phyloP scores from a whole-genome alignment of 2,329 filamentous ascomycete species.

The Sclerotinia minor region DNA sequence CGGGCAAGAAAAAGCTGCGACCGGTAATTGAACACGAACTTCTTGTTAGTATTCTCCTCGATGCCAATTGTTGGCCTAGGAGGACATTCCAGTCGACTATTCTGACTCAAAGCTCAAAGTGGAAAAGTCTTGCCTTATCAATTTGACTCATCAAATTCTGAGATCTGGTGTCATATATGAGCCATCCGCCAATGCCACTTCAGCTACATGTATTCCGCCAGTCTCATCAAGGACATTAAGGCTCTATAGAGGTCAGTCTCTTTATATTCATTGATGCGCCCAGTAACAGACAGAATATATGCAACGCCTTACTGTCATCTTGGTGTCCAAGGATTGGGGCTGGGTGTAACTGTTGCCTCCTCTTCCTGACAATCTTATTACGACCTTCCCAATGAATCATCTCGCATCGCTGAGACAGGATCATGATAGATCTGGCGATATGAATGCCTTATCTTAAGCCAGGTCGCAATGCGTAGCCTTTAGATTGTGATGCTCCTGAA shows the following conservation, averaged over 20 bases:
- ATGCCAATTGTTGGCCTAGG: neutral
- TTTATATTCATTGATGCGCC: neutral
- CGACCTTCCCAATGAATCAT: neutral
- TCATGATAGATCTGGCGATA: neutral
- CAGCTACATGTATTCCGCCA: neutral
- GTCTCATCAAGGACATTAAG: neutral
- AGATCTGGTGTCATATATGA: neutral
- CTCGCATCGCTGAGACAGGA: neutral
- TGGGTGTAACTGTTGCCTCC: neutral
- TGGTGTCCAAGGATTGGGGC: neutral
- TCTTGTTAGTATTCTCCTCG: neutral
- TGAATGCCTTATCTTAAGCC: conserved; percentile 8
- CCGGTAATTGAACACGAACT: neutral
- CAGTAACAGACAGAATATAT: neutral
- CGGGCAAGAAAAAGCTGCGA: neutral
- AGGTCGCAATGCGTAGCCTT: conserved; percentile 10
- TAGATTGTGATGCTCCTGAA: neutral
- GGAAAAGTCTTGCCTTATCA: neutral
- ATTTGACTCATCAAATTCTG: conserved; percentile 4
- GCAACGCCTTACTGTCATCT: neutral
- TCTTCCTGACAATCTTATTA: neutral
- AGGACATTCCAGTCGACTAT: too few relatives aligned
- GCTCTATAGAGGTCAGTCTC: conserved; percentile 9
- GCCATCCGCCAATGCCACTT: neutral
- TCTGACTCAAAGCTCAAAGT: neutral